phyloP scores from a whole-genome alignment of 1,284 basidiomycete genomes.

The Boletus sp. region DNA sequence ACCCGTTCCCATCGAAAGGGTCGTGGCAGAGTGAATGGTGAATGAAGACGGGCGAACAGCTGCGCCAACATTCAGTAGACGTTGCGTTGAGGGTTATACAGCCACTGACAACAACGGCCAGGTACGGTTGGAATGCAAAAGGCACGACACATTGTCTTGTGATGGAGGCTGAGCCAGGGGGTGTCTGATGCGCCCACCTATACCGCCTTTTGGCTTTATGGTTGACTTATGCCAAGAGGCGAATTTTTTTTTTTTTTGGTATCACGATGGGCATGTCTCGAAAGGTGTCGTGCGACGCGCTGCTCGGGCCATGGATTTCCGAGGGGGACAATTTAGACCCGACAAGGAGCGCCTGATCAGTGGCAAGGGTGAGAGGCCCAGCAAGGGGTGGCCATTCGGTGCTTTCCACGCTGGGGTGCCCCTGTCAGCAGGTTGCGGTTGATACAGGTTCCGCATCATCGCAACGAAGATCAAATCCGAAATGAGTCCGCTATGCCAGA shows the following conservation, averaged over 20 bases:
- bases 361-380: constrained; percentile 12
- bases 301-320: constrained; percentile 17
- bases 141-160: constrained; percentile 5
- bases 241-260: constrained; percentile 7
- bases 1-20: constrained; percentile 22
- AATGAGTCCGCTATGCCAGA: constrained; percentile 9
- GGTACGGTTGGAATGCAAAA: constrained; percentile 12
- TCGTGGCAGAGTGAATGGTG: constrained; percentile 12
- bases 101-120: constrained; percentile 4
- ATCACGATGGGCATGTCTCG: background rate
- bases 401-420: constrained; percentile 31
- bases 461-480: constrained; percentile 29
- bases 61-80: background rate
- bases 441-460: constrained; percentile 25
- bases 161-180: constrained; percentile 18
- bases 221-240: constrained; percentile 5
- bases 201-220: constrained; percentile 1
- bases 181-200: constrained; percentile 21
- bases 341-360: constrained; percentile 9
- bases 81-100: background rate
- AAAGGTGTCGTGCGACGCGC: background rate
- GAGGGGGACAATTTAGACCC: constrained; percentile 7
- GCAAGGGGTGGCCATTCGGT: constrained; percentile 11
- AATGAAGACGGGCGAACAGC: background rate
- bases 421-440: constrained; percentile 22